These are phyloP conservation scores for Pharnaceum exiguum DNA, from an alignment of 148 eudicot genomes.

Conservation along the genomic window DNA sequence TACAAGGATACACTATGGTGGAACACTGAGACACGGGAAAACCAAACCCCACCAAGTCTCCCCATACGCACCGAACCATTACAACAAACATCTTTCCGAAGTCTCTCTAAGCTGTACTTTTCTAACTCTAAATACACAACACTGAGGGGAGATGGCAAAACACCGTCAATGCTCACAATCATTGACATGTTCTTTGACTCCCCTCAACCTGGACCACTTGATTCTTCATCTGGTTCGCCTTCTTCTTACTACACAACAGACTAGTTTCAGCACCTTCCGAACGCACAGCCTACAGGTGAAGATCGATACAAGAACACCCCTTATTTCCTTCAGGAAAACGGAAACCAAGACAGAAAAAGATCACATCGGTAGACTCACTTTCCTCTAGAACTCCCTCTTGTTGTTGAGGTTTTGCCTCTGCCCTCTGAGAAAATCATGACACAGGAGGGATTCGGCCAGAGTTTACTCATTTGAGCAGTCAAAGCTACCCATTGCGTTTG, in stretches of 20 bases:
- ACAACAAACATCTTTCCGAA: conserved; percentile 10
- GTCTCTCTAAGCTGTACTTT: conserved; percentile 24
- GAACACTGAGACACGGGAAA: conserved; percentile 6
- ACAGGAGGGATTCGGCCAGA: not conserved
- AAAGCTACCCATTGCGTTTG: conserved; percentile 53
- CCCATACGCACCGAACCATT: conserved; percentile 18
- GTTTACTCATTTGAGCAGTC: conserved; percentile 57
- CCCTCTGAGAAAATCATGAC: not conserved
- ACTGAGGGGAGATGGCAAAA: conserved; percentile 1
- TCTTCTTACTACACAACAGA: conserved; percentile 21
- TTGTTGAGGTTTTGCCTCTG: not conserved
- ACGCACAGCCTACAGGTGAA: conserved; percentile 5
- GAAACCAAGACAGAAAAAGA: conserved; percentile 22
- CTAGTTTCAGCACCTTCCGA: conserved; percentile 21
- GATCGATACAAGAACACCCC: conserved; percentile 19
- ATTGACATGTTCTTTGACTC: not conserved
- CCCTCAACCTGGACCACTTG: conserved; percentile 1
- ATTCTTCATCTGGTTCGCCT: conserved; percentile 16
- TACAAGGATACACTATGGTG: conserved; percentile 8
- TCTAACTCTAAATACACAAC: conserved; percentile 26
- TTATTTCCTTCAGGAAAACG: conserved; percentile 16
- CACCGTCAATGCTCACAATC: conserved; percentile 6
- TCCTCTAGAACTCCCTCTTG: conserved; percentile 1
- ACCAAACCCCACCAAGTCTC: conserved; percentile 5
- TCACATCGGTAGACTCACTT: conserved; percentile 3